These are phyloP conservation scores for Fusarium sp. DNA, from an alignment of 2,329 filamentous ascomycete species.

Conservation along the genomic window DNA sequence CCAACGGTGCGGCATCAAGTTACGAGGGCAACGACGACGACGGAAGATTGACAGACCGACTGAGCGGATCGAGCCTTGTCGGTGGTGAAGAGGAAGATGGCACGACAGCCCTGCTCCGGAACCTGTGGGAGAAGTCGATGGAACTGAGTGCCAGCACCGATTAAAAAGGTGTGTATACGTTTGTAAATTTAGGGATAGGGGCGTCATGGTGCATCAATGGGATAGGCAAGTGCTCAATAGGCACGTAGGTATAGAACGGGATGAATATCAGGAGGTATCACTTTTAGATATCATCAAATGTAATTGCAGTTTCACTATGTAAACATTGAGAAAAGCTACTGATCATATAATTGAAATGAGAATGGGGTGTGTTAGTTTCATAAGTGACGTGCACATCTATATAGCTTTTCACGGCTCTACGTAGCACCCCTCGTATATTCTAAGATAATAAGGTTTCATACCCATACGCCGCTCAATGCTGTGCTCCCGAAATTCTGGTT, in stretches of 20 bases:
- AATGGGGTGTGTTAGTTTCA: conserved; percentile 10
- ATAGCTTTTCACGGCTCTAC: conserved; percentile 4
- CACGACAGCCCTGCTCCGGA: conserved; percentile 65
- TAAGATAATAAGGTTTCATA: not conserved
- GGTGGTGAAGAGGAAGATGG: conserved; percentile 65
- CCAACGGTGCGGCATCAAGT: conserved; percentile 59
- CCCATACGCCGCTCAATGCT: conserved; percentile 37
- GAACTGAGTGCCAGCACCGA: conserved; percentile 67
- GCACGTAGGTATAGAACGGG: conserved; percentile 30
- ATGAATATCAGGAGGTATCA: conserved; percentile 17
- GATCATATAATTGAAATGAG: not conserved
- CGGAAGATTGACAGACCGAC: conserved; percentile 55
- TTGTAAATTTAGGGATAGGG: conserved; percentile 24
- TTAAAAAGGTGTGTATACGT: conserved; percentile 20
- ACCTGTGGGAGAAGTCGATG: conserved; percentile 72
- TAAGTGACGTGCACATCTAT: conserved; percentile 17
- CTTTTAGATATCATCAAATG: conserved; percentile 17
- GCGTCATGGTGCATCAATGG: conserved; percentile 24
- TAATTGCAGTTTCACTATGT: conserved; percentile 6
- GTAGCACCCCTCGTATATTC: conserved; percentile 9
- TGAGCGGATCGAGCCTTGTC: conserved; percentile 65
- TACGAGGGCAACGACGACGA: conserved; percentile 63
- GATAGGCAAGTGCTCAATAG: conserved; percentile 31
- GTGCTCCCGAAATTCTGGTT: conserved; percentile 7
- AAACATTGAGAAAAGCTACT: not conserved